Base-by-base conservation (phyloP, 768 basidiomycete species). In the Flagelloscypha sp. region DNA sequence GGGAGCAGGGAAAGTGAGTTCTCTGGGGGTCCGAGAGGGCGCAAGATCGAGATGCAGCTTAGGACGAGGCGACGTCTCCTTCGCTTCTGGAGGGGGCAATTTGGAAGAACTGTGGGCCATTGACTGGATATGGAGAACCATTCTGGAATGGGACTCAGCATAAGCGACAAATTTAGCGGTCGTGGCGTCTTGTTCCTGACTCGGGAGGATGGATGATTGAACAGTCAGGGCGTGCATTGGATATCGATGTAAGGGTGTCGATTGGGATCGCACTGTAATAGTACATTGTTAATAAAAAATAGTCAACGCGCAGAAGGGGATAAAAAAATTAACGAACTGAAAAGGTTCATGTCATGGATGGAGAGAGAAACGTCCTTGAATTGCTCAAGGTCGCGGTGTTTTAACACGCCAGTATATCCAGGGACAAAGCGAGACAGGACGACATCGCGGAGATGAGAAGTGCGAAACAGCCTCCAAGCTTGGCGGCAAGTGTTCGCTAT, bases 1-100 rank as follows among this genome's bases (percentile, higher is more conserved):
- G 0, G 85, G 85, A 5, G 81, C 72, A 16, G 85, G 85, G 53
- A 87, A 86, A 7, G 68, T 73, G 38, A 88, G 68, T 43, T 84
- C 75, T 30, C 76, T 63, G 30, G 46, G 9, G 45, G 37, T 17
- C 47, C 38, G 15, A 38, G 52, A 37, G 34, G 24, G 39, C 9
- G 38, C 64, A 12, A 66, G 45, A 13, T 55, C 49, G 18, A 58
- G 54, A 6, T 49, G 46, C 1, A 54, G 49, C 21, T 46, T 44
- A 37, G 52, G 57, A 4, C 54, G 53, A 4, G 63, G 53, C 27
- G 45, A 54, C 23, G 30, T 42, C 36, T 70, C 66, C 32, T 72
- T 70, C 10, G 56, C 56, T 37, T 76, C 75, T 10, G 60, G 48
- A 7, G 66, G 65, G 5, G 72, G 49, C 10, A 73, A 63, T 5